phyloP scores from a whole-genome alignment of 1,284 basidiomycete species.

The Apiotrichum gracile region DNA sequence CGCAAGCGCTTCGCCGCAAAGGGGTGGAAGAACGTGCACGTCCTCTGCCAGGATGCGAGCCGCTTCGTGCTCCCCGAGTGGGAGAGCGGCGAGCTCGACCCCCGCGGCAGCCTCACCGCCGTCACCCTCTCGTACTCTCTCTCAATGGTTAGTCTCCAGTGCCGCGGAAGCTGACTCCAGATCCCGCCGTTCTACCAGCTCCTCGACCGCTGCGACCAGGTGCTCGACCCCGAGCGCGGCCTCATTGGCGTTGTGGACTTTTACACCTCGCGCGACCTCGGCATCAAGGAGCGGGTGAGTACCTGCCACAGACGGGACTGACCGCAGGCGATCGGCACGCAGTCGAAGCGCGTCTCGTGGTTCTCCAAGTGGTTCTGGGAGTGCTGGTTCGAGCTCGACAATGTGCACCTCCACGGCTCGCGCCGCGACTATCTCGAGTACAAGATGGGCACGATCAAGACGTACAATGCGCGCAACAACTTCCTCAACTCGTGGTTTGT shows the following conservation, averaged over 20 bases:
- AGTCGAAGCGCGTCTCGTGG: slow-evolving; percentile 65
- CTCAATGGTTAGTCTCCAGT: slow-evolving; percentile 56
- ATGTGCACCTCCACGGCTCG: slow-evolving; percentile 64
- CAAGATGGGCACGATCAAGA: slow-evolving; percentile 69
- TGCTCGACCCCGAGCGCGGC: slow-evolving; percentile 62
- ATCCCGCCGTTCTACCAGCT: slow-evolving; percentile 66
- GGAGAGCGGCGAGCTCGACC: slow-evolving; percentile 51
- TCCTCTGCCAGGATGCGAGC: slow-evolving; percentile 69
- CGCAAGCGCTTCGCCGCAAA: slow-evolving; percentile 60
- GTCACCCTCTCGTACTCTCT: slow-evolving; percentile 67
- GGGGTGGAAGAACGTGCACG: slow-evolving; percentile 70
- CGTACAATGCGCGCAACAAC: slow-evolving; percentile 67
- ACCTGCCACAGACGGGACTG: not conserved
- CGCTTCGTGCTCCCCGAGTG: slow-evolving; percentile 63
- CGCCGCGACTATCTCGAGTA: slow-evolving; percentile 72
- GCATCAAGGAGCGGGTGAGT: slow-evolving; percentile 51
- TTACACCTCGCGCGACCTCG: slow-evolving; percentile 62
- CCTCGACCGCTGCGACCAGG: slow-evolving; percentile 64
- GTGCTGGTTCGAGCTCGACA: slow-evolving; percentile 74
- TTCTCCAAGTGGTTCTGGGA: slow-evolving; percentile 75
- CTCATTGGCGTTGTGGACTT: slow-evolving; percentile 71
- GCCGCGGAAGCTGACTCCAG: no score
- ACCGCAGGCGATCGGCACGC: slow-evolving; percentile 59
- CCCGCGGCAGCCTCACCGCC: slow-evolving; percentile 57
- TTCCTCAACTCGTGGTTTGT: slow-evolving; percentile 66